These are phyloP conservation scores for Leptographium procerum DNA, from an alignment of 2,329 filamentous ascomycete genomes.

Conservation along the genomic window DNA sequence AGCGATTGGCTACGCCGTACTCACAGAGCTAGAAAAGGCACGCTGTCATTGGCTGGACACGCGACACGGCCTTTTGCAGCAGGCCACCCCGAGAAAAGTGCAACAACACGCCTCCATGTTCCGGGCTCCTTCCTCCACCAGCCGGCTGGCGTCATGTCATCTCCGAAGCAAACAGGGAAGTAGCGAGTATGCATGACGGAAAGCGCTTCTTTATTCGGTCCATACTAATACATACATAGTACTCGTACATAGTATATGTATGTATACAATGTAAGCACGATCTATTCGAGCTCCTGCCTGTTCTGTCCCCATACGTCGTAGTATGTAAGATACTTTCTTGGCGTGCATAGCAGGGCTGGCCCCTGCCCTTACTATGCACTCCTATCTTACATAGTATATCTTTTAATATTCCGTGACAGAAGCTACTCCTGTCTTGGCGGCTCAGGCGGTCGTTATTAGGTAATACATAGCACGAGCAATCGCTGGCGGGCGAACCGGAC, in stretches of 20 bases:
- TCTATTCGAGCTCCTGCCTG: background rate
- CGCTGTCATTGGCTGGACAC: slow-evolving; percentile 13
- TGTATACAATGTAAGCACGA: too few species aligned
- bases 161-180: slow-evolving; percentile 8
- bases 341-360: background rate
- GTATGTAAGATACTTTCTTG: background rate
- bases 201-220: background rate
- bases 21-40: background rate
- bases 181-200: background rate
- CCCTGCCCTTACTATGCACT: background rate
- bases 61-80: slow-evolving; percentile 7
- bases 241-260: background rate
- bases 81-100: background rate
- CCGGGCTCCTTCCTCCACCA: slow-evolving; percentile 1
- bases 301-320: background rate
- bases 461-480: background rate
- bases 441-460: background rate
- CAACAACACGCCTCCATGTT: background rate
- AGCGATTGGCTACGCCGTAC: background rate
- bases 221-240: background rate
- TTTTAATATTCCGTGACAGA: background rate
- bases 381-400: too few species aligned
- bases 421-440: background rate
- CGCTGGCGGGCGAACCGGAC: background rate
- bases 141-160: slow-evolving; percentile 8